Evolutionary conservation across 495 filamentous ascomycete genomes (phyloP).

Genomic region (Aspergillus campestris): DNA sequence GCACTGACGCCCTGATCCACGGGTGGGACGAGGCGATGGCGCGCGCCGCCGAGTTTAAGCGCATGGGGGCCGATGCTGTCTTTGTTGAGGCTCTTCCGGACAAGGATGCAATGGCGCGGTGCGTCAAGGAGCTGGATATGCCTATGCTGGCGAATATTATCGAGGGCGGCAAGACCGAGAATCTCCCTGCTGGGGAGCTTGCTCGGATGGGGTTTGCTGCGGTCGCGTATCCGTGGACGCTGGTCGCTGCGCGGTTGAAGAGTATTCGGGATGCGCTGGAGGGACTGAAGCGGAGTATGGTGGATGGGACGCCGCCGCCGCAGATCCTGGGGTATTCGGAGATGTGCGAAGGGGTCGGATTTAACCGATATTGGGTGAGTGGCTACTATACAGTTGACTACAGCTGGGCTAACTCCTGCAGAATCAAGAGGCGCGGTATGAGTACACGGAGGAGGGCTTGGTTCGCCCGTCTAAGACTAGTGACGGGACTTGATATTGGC

Average conservation of each 20-base stretch:
- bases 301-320: slow-evolving; percentile 21
- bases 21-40: slow-evolving; percentile 32
- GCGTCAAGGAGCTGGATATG: slow-evolving; percentile 23
- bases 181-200: slow-evolving; percentile 30
- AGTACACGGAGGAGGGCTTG: slow-evolving; percentile 10
- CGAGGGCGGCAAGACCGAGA: slow-evolving; percentile 35
- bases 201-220: slow-evolving; percentile 28
- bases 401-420: slow-evolving; percentile 1
- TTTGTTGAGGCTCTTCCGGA: slow-evolving; percentile 38
- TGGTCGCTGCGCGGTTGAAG: slow-evolving; percentile 34
- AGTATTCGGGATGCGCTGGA: slow-evolving; percentile 29
- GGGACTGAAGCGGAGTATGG: slow-evolving; percentile 26
- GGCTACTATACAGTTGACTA: not conserved
- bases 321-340: slow-evolving; percentile 28
- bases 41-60: slow-evolving; percentile 28
- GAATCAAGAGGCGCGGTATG: slow-evolving; percentile 18
- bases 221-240: slow-evolving; percentile 35
- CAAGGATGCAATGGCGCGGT: slow-evolving; percentile 26
- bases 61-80: slow-evolving; percentile 29
- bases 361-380: slow-evolving; percentile 34
- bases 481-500: no score
- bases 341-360: slow-evolving; percentile 33
- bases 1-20: slow-evolving; percentile 30
- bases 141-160: slow-evolving; percentile 38
- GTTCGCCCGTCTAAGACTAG: not conserved